These are phyloP conservation scores for Boletus rubroflammeus DNA, from an alignment of 768 basidiomycete genomes.

Conservation along the genomic window DNA sequence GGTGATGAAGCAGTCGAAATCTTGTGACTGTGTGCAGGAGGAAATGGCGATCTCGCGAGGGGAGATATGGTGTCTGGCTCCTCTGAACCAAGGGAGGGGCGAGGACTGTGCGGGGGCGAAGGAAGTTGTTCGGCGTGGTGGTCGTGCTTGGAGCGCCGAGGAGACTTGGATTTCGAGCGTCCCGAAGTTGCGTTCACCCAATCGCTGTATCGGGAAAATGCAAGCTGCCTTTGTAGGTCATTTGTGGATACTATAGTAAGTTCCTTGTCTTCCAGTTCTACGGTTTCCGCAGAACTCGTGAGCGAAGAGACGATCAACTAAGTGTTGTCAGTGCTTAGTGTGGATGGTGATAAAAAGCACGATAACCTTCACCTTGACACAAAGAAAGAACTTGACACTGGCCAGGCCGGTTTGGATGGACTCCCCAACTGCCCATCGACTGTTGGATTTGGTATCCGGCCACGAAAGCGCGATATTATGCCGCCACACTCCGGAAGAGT, in stretches of 20 bases:
- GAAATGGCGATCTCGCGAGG: slow-evolving; percentile 1
- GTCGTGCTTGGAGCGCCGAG: slow-evolving; percentile 42
- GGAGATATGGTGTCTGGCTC: slow-evolving; percentile 6
- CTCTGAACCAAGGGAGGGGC: slow-evolving; percentile 5
- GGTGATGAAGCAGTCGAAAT: slow-evolving; percentile 32
- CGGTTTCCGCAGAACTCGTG: slow-evolving; percentile 51
- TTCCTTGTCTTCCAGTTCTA: slow-evolving; percentile 70
- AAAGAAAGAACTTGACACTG: slow-evolving; percentile 65
- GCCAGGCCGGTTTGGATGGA: slow-evolving; percentile 63
- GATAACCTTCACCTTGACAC: slow-evolving; percentile 55
- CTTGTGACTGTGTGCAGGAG: slow-evolving; percentile 23
- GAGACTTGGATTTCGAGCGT: slow-evolving; percentile 57
- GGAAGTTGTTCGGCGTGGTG: slow-evolving; percentile 29
- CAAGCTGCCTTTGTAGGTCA: slow-evolving; percentile 62
- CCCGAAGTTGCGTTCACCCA: slow-evolving; percentile 23
- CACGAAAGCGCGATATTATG: slow-evolving; percentile 69
- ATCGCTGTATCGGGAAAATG: slow-evolving; percentile 57
- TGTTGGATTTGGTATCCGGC: slow-evolving; percentile 64
- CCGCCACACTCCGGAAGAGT: slow-evolving; percentile 55
- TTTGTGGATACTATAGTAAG: slow-evolving; percentile 66
- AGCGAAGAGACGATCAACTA: slow-evolving; percentile 47
- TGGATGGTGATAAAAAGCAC: slow-evolving; percentile 5
- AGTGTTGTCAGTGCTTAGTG: slow-evolving; percentile 16
- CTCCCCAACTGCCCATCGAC: slow-evolving; percentile 79
- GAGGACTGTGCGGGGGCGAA: slow-evolving; percentile 40